Evolutionary conservation across 1,139 yeast species (phyloP).

Genomic region (Geotrichum candidum): DNA sequence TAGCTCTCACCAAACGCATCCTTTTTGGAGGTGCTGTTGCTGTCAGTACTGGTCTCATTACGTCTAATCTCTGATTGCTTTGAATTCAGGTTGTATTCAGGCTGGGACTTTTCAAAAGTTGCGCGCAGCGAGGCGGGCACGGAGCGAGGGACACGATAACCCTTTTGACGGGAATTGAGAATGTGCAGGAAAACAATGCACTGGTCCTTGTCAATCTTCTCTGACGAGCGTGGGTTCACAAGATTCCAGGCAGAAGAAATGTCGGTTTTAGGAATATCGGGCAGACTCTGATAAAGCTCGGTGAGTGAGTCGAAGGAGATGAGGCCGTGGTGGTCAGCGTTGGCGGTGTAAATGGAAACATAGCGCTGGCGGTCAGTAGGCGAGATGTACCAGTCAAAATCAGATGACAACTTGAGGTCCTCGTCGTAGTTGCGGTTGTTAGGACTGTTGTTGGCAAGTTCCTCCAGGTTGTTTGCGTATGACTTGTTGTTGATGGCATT

Average conservation of each 20-base stretch:
- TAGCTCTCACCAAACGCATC: constrained; percentile 45
- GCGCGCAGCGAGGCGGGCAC: constrained; percentile 92
- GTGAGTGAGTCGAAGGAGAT: constrained; percentile 66
- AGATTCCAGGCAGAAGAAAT: constrained; percentile 92
- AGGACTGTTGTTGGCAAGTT: constrained; percentile 6
- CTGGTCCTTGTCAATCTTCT: constrained; percentile 90
- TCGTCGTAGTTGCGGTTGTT: constrained; percentile 45
- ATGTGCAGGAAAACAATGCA: constrained; percentile 84
- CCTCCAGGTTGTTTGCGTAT: constrained; percentile 16
- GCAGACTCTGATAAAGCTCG: constrained; percentile 61
- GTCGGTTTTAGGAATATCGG: constrained; percentile 74
- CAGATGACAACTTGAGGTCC: constrained; percentile 51
- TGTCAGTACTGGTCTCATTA: constrained; percentile 13
- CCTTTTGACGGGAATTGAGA: constrained; percentile 82
- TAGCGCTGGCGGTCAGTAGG: constrained; percentile 78
- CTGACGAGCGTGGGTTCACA: constrained; percentile 82
- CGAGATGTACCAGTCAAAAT: constrained; percentile 94
- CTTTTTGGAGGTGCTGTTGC: constrained; percentile 33
- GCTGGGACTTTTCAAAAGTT: constrained; percentile 79
- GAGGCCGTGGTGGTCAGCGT: constrained; percentile 77
- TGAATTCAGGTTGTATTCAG: constrained; percentile 63
- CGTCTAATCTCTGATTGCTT: constrained; percentile 41
- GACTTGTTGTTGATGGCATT: constrained; percentile 44
- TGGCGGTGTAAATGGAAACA: constrained; percentile 68
- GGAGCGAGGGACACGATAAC: constrained; percentile 82